These are phyloP conservation scores for Vanrija pseudolonga DNA, from an alignment of 1,284 basidiomycete genomes.

Conservation along the genomic window DNA sequence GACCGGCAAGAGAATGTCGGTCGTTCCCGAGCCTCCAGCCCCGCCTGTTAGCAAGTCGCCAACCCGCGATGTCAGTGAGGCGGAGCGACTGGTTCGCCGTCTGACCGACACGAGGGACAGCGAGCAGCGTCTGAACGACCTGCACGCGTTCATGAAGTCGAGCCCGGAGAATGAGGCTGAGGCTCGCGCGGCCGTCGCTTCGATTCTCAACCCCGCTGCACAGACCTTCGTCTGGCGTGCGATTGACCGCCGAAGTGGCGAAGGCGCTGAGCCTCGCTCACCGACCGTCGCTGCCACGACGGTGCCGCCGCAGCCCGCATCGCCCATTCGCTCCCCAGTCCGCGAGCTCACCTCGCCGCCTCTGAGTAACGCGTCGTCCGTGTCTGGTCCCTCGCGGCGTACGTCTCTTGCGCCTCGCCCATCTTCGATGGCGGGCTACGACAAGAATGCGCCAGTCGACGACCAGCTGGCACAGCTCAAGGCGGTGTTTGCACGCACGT, in stretches of 20 bases:
- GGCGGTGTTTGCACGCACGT: slow-evolving; percentile 28
- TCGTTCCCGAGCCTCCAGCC: slow-evolving; percentile 1
- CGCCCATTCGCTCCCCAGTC: slow-evolving; percentile 16
- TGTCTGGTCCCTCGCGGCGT: slow-evolving; percentile 4
- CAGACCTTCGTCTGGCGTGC: slow-evolving; percentile 40
- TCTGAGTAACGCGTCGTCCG: slow-evolving; percentile 5
- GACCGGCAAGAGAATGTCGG: slow-evolving; percentile 31
- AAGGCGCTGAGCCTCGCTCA: slow-evolving; percentile 28
- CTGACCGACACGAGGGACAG: slow-evolving; percentile 72
- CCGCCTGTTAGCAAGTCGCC: slow-evolving; percentile 29
- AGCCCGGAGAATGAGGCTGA: slow-evolving; percentile 82
- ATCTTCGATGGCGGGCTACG: slow-evolving; percentile 23
- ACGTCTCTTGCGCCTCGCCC: slow-evolving; percentile 29
- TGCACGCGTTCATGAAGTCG: slow-evolving; percentile 89
- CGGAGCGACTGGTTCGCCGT: slow-evolving; percentile 53
- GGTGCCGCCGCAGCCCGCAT: not conserved
- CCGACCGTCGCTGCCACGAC: not conserved
- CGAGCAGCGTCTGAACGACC: slow-evolving; percentile 90
- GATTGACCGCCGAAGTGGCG: slow-evolving; percentile 34
- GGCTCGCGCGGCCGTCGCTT: slow-evolving; percentile 59
- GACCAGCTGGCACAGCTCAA: slow-evolving; percentile 42
- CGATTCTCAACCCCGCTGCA: slow-evolving; percentile 33
- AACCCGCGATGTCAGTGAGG: slow-evolving; percentile 54
- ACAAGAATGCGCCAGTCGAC: slow-evolving; percentile 33
- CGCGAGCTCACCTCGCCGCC: slow-evolving; percentile 15